These are phyloP conservation scores for Spatholobus suberectus DNA, from an alignment of 306 rosid genomes.

Conservation along the genomic window DNA sequence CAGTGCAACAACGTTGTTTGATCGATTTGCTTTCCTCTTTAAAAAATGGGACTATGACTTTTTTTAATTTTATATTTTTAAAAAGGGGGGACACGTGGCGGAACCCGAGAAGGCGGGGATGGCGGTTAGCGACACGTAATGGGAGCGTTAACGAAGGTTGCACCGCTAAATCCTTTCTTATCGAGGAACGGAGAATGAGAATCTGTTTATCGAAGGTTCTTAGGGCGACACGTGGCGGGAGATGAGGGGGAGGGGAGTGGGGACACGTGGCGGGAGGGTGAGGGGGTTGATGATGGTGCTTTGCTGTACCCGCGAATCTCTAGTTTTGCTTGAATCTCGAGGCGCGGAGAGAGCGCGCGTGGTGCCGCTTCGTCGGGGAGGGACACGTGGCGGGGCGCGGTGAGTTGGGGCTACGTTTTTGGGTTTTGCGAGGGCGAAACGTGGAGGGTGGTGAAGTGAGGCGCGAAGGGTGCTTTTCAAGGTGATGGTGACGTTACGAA, in stretches of 20 bases:
- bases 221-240: neutral
- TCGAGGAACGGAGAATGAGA: constrained; percentile 17
- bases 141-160: constrained; percentile 22
- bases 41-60: too few species aligned
- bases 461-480: neutral
- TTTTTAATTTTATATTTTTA: too few species aligned
- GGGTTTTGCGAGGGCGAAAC: neutral
- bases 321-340: neutral
- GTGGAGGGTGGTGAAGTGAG: neutral
- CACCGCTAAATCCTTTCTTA: constrained; percentile 43
- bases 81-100: constrained; percentile 44
- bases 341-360: neutral
- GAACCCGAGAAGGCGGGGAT: neutral
- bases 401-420: neutral
- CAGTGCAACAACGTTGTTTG: neutral
- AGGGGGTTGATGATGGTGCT: too few species aligned
- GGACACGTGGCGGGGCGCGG: neutral
- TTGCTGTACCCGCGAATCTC: neutral
- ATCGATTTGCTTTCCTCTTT: too few species aligned
- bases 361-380: neutral
- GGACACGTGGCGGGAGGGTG: neutral
- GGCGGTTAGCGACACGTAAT: constrained; percentile 54
- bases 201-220: neutral
- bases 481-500: constrained; percentile 14
- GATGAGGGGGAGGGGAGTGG: neutral